A percentile compares a stretch with the other conserved stretches of the same genome.
Conservation (phyloP, 257 asterid species). For the Fraxinus americana region DNA sequence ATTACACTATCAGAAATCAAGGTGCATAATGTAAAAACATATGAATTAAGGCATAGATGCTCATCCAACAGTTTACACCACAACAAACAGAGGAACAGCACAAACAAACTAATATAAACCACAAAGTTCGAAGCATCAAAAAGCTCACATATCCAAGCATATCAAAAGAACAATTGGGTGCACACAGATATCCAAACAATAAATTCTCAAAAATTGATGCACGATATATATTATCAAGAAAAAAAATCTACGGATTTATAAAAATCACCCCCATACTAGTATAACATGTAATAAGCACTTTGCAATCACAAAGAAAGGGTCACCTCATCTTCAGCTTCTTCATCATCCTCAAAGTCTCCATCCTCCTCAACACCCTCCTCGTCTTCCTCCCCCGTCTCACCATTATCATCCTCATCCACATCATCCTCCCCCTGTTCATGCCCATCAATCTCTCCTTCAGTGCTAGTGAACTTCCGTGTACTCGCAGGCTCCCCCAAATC, state of each 20-base stretch:
- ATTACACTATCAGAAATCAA: constrained; percentile 4
- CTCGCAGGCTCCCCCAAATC: constrained; percentile 60
- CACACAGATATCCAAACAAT: background rate
- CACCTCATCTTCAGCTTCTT: constrained; percentile 56
- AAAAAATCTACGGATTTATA: background rate
- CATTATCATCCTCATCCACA: constrained; percentile 47
- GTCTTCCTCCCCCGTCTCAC: constrained; percentile 54
- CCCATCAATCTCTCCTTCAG: constrained; percentile 93
- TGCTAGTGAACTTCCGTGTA: constrained; percentile 62
- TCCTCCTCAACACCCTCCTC: background rate
- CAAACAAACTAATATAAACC: background rate
- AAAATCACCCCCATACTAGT: background rate
- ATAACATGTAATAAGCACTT: background rate
- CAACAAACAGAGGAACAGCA: constrained; percentile 9
- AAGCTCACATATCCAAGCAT: background rate
- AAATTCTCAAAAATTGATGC: background rate
- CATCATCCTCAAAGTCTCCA: background rate
- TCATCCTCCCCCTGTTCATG: constrained; percentile 74
- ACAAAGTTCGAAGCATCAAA: background rate
- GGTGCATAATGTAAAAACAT: background rate
- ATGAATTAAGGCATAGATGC: background rate
- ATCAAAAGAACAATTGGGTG: background rate
- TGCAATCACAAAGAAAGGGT: constrained; percentile 5
- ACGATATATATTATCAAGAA: background rate
- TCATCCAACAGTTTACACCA: background rate